Evolutionary conservation across 1,139 yeast species (phyloP), one percentile per base, ranked within the genome.

Genomic region (Pichia sp.): DNA sequence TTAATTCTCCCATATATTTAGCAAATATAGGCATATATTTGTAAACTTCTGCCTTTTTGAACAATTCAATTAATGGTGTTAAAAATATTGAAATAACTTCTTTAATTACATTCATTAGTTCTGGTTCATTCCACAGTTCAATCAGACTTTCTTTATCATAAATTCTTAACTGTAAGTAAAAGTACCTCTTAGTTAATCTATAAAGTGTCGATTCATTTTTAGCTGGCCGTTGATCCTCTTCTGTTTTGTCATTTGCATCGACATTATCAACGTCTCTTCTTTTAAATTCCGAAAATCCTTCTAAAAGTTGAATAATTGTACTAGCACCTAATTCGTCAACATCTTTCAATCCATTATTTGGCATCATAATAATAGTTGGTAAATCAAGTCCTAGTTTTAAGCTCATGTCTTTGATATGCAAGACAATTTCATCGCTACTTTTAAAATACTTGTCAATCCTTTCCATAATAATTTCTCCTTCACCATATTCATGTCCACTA

Each of bases 41-140:
- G 62, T 89, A 88, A 56, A 91, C 77, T 56, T 85, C 82, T 30
- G 96, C 89, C 49, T 81, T 79, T 55, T 84, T 82, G 70, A 91
- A 87, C 1, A 91, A 75, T 44, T 76, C 77, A 57, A 90, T 87
- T 64, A 91, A 71, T 1, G 97, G 97, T 58, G 87, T 89, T 66
- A 90, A 90, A 60, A 91, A 86, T 52, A 89, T 76, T 0, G 90
- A 79, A 44, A 91, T 75, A 42, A 88, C 73, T 52, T 87, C 87
- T 58, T 85, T 85, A 53, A 90, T 72, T 44, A 91, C 73, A 46
- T 74, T 75, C 28, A 90, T 81, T 44, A 95, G 71, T 60, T 85
- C 87, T 0, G 93, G 90, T 61, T 90, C 96, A 51, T 82, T 82
- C 95, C 96, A 88, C 46, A 91, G 69, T 62, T 83, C 82, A 60